Base-by-base conservation (phyloP, 805 yeast species). In the Barnettozyma vustinii region DNA sequence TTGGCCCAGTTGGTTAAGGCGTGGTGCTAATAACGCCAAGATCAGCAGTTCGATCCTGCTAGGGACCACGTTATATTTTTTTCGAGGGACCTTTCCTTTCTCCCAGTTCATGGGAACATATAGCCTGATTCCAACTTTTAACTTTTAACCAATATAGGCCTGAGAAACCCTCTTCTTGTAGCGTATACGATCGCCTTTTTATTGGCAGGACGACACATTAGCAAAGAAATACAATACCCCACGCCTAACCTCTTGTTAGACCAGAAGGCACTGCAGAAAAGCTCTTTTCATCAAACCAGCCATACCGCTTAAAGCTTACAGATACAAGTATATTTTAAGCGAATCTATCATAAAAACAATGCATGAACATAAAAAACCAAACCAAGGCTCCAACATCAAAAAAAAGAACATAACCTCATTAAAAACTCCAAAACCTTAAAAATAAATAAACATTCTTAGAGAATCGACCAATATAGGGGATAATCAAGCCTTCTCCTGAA, bases 1-100 rank as follows among this genome's bases (percentile, higher is more conserved):
- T 74, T 74, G 78, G 78, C 78, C 78, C 74, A 74, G 78, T 73
- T 73, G 78, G 78, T 74, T 73, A 74, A 73, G 79, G 78, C 77
- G 77, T 73, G 74, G 77, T 73, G 77, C 78, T 74, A 74, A 74
- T 74, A 73, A 63, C 67, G 67, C 67, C 65, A 63, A 64, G 87
- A 81, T 81, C 87, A 80, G 85, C 87, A 79, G 87, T 81, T 81
- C 87, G 87, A 81, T 80, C 87, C 87, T 79, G 87, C 85, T 80
- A 81, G 85, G 85, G 85, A 81, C 80, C 87, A 81, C 18, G 40
- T 40, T 16, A 2, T n/a, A 25, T 37, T 36, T 36, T 9, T 36
- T 36, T n/a, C n/a, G n/a, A n/a, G n/a, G n/a, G n/a, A n/a, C n/a
- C n/a, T n/a, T n/a, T n/a, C n/a, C n/a, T n/a, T n/a, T n/a, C n/a